Evolutionary conservation across 495 filamentous ascomycete species (phyloP), one percentile per base, ranked within the genome.

Genomic region (Aspergillus indologenus): DNA sequence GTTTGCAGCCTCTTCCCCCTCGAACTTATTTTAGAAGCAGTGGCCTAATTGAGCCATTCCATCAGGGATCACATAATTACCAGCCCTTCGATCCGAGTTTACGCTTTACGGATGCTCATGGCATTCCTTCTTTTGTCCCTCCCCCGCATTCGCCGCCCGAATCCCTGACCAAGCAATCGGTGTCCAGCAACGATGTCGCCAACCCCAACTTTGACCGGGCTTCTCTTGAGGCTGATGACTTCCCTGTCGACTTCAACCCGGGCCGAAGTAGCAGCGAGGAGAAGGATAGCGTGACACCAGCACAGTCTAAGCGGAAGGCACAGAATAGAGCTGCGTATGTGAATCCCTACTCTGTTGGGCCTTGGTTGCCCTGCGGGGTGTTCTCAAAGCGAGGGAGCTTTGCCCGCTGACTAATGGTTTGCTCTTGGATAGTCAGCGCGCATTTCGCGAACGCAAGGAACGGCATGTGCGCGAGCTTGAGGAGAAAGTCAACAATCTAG

Each of bases 321-420:
- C 93, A 98, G 76, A 98, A 98, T 61, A 81, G 94, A 69, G 92
- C 92, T 74, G 93, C 93, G 93, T 98, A 87, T 69, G 90, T 85
- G 29, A 48, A n/a, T 45, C 26, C 43, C 61, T 29, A 29, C 47
- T 24, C 24, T 12, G 8, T 20, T 24, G 15, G 42, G 29, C 49
- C 40, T 53, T 55, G 15, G n/a, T n/a, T 34, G 20, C 19, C 19
- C 21, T 24, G 23, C 18, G 49, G 49, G 17, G 31, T 0, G 2
- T 17, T 14, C 45, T 22, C 22, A 46, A 34, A 14, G 4, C 12
- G 40, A n/a, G 19, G 21, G 21, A 29, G 9, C 12, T 24, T n/a
- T 8, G 15, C 51, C 22, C 23, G 48, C 57, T 64, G 49, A 63
- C 51, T 8, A 34, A 44, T 20, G 9, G 8, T 52, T 24, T 4